Conservation (phyloP, 441 rosid genomes). For the Pelargonium australe region DNA sequence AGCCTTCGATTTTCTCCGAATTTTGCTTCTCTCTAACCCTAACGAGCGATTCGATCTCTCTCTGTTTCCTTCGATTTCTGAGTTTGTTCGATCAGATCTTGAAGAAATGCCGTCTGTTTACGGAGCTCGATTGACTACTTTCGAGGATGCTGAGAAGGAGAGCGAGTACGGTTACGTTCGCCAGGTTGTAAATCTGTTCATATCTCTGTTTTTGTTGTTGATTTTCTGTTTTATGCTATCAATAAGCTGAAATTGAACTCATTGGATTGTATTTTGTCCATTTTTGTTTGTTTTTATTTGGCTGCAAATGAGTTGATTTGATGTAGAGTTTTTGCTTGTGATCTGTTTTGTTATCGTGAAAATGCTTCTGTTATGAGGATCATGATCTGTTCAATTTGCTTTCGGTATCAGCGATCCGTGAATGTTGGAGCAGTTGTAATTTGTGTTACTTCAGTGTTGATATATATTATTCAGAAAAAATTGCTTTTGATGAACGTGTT, state of each 20-base stretch:
- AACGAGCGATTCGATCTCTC: not conserved
- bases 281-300: not conserved
- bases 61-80: not conserved
- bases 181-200: constrained; percentile 43
- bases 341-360: constrained; percentile 3
- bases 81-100: not conserved
- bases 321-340: not conserved
- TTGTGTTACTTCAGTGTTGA: not conserved
- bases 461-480: not conserved
- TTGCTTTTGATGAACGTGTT: too few species aligned
- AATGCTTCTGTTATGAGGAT: not conserved
- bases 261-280: not conserved
- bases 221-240: not conserved
- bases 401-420: not conserved
- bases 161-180: constrained; percentile 99
- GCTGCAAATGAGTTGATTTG: not conserved
- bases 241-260: constrained; percentile 1
- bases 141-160: constrained; percentile 96
- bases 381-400: not conserved
- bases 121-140: constrained; percentile 84
- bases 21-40: not conserved
- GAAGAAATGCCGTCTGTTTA: constrained; percentile 76
- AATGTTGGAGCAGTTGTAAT: not conserved
- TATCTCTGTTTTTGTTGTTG: not conserved
- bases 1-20: too few species aligned